Evolutionary conservation across 805 yeast genomes (phyloP).

Genomic region (Kodamaea leandrae): DNA sequence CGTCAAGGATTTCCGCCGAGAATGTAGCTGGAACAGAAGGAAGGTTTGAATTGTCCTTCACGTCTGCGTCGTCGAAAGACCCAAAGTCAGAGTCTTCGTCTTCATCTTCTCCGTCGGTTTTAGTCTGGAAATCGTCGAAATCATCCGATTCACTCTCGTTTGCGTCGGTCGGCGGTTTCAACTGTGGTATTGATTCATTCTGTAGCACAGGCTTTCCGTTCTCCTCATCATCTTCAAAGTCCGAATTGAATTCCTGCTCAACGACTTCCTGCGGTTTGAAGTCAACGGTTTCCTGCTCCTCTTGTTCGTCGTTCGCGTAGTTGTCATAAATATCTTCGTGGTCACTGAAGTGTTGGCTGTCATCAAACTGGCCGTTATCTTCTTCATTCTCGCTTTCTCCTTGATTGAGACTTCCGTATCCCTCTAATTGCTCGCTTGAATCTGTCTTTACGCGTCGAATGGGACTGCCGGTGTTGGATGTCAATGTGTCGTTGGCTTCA

Average conservation of each 20-base stretch:
- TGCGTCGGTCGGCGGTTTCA: no score
- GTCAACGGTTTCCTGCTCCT: neutral
- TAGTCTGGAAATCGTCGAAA: slow-evolving; percentile 4
- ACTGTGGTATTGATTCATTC: no score
- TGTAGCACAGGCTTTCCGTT: no score
- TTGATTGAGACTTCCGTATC: no score
- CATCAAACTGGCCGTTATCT: neutral
- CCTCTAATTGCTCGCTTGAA: no score
- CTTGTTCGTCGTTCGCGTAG: neutral
- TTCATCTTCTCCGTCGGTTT: slow-evolving; percentile 13
- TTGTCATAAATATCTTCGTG: neutral
- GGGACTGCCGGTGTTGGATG: neutral
- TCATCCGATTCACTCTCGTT: neutral
- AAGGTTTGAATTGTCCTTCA: slow-evolving; percentile 1
- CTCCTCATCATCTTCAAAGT: neutral
- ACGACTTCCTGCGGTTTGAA: neutral
- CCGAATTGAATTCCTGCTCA: neutral
- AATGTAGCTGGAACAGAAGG: slow-evolving; percentile 20
- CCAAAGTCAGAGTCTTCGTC: slow-evolving; percentile 39
- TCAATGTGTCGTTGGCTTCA: neutral
- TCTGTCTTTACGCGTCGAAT: no score
- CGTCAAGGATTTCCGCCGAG: slow-evolving; percentile 14
- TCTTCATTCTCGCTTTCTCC: no score
- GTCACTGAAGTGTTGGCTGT: no score
- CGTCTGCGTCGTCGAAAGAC: slow-evolving; percentile 25